Evolutionary conservation across 2,329 filamentous ascomycete genomes (phyloP), one percentile per base, ranked within the genome.

Genomic region (Allantophomopsis lycopodina): DNA sequence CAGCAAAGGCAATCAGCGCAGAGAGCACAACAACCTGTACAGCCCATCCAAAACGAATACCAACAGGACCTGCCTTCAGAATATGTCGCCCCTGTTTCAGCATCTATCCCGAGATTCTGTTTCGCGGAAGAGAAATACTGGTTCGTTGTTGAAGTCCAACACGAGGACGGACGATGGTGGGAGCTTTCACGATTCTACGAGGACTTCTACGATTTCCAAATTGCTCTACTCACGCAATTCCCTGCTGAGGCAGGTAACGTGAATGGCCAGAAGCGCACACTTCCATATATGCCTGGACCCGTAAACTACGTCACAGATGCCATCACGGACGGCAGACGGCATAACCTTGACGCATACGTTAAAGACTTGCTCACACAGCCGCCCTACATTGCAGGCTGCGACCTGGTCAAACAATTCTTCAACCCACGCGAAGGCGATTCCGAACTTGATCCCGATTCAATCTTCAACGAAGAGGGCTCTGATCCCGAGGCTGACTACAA

Each of bases 161-260:
- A 96, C 59, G 86, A 94, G 54, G 88, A 96, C 55, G 88, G 87
- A 36, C 74, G 84, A 36, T 80, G 84, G 55, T 96, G 88, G 87
- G 88, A 95, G 56, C 65, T 98, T 37, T 89, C 86, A 32, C 78
- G 91, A 46, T 91, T 94, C 55, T 98, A 98, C 55, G 87, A 96
- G 59, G 91, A 96, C 63, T 98, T 98, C 56, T 98, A 96, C 62
- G 91, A 96, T 59, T 89, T 96, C 59, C 91, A 98, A 58, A 96
- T 96, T 55, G 85, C 87, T 23, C 76, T 98, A 7, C 74, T 98
- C 37, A 89, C 87, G 35, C 85, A 79, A 48, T 96, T 95, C 54
- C 89, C 91, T 16, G 78, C 83, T 30, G 91, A 96, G 60, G 89
- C 91, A 31, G 91, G 91, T 40, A 91, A 93, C 54, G 83, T 79